Conservation (phyloP, 768 basidiomycete genomes). For the Chiua virens region DNA sequence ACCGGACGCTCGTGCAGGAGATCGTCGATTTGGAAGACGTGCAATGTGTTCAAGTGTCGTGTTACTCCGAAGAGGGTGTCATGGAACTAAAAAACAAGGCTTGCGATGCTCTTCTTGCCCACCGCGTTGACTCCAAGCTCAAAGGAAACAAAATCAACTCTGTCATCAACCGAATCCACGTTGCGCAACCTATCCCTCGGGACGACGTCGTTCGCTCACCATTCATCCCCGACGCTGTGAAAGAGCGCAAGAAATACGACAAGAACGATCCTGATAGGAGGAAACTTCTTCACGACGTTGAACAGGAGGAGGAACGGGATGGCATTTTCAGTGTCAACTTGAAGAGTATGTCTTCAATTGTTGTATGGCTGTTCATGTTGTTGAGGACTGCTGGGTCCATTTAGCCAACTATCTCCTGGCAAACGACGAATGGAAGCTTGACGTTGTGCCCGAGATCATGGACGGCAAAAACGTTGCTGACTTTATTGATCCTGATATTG, state of each 20-base stretch:
- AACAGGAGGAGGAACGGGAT: conserved; percentile 83
- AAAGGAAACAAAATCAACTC: conserved; percentile 92
- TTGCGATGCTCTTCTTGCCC: conserved; percentile 92
- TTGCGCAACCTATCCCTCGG: conserved; percentile 85
- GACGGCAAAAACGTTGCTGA: conserved; percentile 99
- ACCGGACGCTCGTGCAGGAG: conserved; percentile 79
- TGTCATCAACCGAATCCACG: conserved; percentile 93
- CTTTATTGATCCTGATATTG: conserved; percentile 97
- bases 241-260: conserved; percentile 78
- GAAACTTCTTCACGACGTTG: conserved; percentile 75
- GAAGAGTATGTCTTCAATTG: conserved; percentile 55
- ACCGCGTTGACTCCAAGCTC: conserved; percentile 92
- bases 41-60: conserved; percentile 81
- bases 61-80: conserved; percentile 95
- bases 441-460: conserved; percentile 97
- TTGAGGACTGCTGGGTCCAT: conserved; percentile 3
- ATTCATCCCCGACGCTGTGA: conserved; percentile 85
- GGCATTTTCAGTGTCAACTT: conserved; percentile 91
- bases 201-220: conserved; percentile 88
- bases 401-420: conserved; percentile 88
- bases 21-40: conserved; percentile 78
- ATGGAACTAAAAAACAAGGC: conserved; percentile 95
- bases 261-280: conserved; percentile 80
- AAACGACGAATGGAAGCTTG: conserved; percentile 93
- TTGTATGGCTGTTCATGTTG: background rate